Percentiles rank a stretch among this genome's conserved stretches.
Conservation (phyloP, 2,329 filamentous ascomycete species). For the Oidium heveae region DNA sequence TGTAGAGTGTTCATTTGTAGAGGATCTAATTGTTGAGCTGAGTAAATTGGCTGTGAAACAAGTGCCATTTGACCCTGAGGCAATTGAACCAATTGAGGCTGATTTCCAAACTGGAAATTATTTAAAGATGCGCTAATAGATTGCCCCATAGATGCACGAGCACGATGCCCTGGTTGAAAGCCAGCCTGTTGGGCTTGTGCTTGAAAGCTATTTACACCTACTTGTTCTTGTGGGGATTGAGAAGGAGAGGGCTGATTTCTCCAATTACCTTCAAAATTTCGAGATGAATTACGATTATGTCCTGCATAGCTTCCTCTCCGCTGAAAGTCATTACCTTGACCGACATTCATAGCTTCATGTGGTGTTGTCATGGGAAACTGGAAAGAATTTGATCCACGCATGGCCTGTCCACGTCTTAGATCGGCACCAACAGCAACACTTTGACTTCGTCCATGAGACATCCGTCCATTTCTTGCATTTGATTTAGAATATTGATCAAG, state of each 20-base stretch:
- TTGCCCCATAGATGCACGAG: slow-evolving; percentile 62
- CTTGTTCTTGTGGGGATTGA: slow-evolving; percentile 20
- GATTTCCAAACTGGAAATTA: slow-evolving; percentile 67
- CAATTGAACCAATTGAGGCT: slow-evolving; percentile 70
- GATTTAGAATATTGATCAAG: slow-evolving; percentile 7
- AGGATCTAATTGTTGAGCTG: slow-evolving; percentile 63
- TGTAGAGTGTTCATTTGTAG: slow-evolving; percentile 78
- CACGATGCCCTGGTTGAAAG: slow-evolving; percentile 83
- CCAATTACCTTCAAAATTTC: slow-evolving; percentile 98
- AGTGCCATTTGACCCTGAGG: slow-evolving; percentile 64
- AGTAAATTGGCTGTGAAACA: slow-evolving; percentile 53
- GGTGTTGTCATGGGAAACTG: slow-evolving; percentile 31
- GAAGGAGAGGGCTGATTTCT: slow-evolving; percentile 42
- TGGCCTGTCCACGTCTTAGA: slow-evolving; percentile 34
- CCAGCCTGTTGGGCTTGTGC: slow-evolving; percentile 45
- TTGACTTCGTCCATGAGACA: slow-evolving; percentile 54
- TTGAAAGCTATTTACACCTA: slow-evolving; percentile 35
- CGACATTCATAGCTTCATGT: slow-evolving; percentile 23
- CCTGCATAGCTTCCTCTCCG: slow-evolving; percentile 51
- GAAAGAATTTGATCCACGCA: slow-evolving; percentile 45
- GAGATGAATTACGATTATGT: slow-evolving; percentile 59
- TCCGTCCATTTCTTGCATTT: slow-evolving; percentile 24
- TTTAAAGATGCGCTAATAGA: slow-evolving; percentile 56
- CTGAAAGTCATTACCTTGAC: slow-evolving; percentile 34
- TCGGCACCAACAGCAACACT: slow-evolving; percentile 60